Base-by-base conservation (phyloP, 345 rosid species). In the Kernera saxatilis region DNA sequence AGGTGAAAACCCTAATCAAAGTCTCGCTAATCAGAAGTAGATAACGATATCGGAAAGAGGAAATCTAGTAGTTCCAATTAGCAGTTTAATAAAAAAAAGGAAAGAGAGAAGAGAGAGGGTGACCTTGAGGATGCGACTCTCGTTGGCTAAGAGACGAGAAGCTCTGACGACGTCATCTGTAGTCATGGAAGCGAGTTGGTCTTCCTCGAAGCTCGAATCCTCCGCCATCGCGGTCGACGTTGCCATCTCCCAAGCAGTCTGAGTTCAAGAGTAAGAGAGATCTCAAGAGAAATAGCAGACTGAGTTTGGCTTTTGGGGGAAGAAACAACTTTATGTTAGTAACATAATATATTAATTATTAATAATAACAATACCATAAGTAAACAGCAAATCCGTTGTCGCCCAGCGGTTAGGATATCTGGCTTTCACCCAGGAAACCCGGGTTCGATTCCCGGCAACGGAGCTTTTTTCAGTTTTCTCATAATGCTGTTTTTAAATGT, bases 391-490 rank as follows among this genome's bases (percentile, higher is more conserved):
- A 1, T 72, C 91, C 90, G 81, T 80, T 88, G 90, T 88, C 88
- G 98, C 88, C 95, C 91, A 92, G 88, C 85, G 98, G 97, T 84
- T 81, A 92, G 97, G 93, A 88, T 90, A 41, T 82, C 90, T 88
- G 95, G 93, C 93, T 92, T 90, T 90, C 93, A 88, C 93, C 96
- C 95, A 88, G 91, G 93, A 79, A 90, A 87, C 95, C 93, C 93
- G 90, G 93, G 96, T 86, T 92, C 91, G 84, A 88, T 92, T 84
- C 90, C 95, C 90, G 95, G 91, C 92, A 87, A 74, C 80, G 91
- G 94, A 87, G 88, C 12, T 27, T 69, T 69, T 60, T 33, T 0
- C 4, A 1, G 0, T 5, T 18, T 9, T 19, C 3, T 4, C 12
- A 4, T 40, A 25, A 55, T 32, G n/a, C 2, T 5, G 9, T 18